phyloP scores from a whole-genome alignment of 2,329 filamentous ascomycete species.

The Rasamsonia emersonii region DNA sequence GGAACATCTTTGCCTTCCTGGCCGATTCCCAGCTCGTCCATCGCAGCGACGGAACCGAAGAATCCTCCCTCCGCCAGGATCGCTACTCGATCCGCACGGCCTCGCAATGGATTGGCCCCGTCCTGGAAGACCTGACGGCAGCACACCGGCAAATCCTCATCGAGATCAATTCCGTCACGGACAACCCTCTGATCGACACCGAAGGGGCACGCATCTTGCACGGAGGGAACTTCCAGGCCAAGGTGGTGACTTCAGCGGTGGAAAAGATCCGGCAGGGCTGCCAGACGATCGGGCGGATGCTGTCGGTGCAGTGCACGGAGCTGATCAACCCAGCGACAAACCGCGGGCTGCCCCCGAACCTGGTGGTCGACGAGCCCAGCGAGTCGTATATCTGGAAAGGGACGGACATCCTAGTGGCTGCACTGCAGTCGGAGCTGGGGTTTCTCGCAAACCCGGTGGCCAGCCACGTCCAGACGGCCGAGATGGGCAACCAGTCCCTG shows the following conservation, averaged over 20 bases:
- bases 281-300: slow-evolving; percentile 51
- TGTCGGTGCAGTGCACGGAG: slow-evolving; percentile 56
- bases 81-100: slow-evolving; percentile 56
- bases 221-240: slow-evolving; percentile 61
- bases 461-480: neutral
- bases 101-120: slow-evolving; percentile 59
- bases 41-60: slow-evolving; percentile 7
- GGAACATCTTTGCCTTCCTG: slow-evolving; percentile 47
- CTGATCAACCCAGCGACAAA: slow-evolving; percentile 52
- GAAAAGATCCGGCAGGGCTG: slow-evolving; percentile 48
- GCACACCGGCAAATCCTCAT: slow-evolving; percentile 48
- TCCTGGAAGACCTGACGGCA: slow-evolving; percentile 53
- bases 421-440: neutral
- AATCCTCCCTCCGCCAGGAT: slow-evolving; percentile 47
- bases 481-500: neutral
- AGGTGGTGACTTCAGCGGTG: slow-evolving; percentile 53
- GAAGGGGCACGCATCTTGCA: slow-evolving; percentile 39
- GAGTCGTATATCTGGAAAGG: neutral
- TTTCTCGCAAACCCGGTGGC: neutral
- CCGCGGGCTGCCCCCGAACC: slow-evolving; percentile 54
- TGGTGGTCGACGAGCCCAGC: too few species aligned
- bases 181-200: slow-evolving; percentile 55
- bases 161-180: slow-evolving; percentile 59
- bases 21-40: slow-evolving; percentile 37
- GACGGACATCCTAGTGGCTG: slow-evolving; percentile 9